Percentiles rank a stretch among this genome's conserved stretches.
phyloP scores from a whole-genome alignment of 2,329 filamentous ascomycete species.

The Cladophialophora chaetospira region DNA sequence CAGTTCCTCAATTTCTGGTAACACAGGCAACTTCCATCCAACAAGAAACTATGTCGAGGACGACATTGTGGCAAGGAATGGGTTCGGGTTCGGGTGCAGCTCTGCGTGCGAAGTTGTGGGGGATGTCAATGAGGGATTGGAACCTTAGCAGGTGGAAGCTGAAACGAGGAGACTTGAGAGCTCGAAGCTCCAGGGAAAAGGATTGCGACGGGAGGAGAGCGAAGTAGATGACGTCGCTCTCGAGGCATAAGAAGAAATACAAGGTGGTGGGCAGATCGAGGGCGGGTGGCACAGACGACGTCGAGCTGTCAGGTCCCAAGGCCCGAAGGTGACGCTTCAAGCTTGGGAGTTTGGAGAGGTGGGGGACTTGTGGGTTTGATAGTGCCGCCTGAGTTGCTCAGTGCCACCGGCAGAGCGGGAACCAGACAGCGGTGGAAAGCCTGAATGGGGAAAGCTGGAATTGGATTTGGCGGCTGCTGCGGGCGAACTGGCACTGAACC shows the following conservation, averaged over 20 bases:
- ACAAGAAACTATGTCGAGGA: conserved; percentile 17
- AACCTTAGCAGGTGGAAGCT: conserved; percentile 12
- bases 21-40: background rate
- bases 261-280: conserved; percentile 10
- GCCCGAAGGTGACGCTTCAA: background rate
- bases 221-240: conserved; percentile 30
- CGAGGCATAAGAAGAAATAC: conserved; percentile 12
- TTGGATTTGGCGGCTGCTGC: conserved; percentile 1
- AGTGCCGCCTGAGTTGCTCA: conserved; percentile 11
- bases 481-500: conserved; percentile 3
- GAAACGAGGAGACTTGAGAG: conserved; percentile 12
- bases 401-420: conserved; percentile 25
- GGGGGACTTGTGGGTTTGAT: background rate
- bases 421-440: background rate
- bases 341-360: conserved; percentile 1
- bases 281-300: conserved; percentile 7
- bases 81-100: background rate
- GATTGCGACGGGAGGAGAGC: conserved; percentile 15
- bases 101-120: conserved; percentile 3
- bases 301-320: conserved; percentile 10
- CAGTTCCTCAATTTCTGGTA: background rate
- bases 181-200: conserved; percentile 18
- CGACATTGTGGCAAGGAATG: conserved; percentile 7
- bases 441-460: background rate
- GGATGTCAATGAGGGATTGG: background rate